Conservation (phyloP, 768 basidiomycete species). For the Hortiboletus flavorubellus region DNA sequence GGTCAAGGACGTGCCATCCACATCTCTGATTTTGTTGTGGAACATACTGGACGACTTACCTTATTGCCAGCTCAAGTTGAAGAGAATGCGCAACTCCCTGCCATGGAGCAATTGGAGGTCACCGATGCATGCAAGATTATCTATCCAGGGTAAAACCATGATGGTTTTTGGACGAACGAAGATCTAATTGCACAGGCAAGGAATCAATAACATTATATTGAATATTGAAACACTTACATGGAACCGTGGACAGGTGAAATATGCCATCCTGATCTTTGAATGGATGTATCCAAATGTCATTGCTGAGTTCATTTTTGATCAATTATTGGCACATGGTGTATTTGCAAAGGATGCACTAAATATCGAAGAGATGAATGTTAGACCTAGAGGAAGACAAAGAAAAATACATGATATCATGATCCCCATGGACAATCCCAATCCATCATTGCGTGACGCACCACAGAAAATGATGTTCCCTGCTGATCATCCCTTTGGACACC, state of each 20-base stretch:
- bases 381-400: slow-evolving; percentile 20
- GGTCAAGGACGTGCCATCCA: slow-evolving; percentile 36
- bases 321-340: slow-evolving; percentile 25
- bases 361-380: slow-evolving; percentile 27
- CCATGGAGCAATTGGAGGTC: background rate
- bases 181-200: slow-evolving; percentile 11
- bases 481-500: background rate
- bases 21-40: slow-evolving; percentile 40
- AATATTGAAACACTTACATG: background rate
- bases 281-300: slow-evolving; percentile 16
- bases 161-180: slow-evolving; percentile 25
- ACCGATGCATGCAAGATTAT: slow-evolving; percentile 18
- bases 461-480: slow-evolving; percentile 36
- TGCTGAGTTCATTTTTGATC: slow-evolving; percentile 23
- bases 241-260: slow-evolving; percentile 8
- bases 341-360: slow-evolving; percentile 25
- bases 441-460: background rate
- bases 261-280: slow-evolving; percentile 19
- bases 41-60: slow-evolving; percentile 32
- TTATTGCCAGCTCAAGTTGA: background rate
- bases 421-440: slow-evolving; percentile 16
- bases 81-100: background rate
- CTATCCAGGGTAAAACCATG: slow-evolving; percentile 21
- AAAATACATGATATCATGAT: slow-evolving; percentile 19
- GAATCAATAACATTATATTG: background rate